Base-by-base conservation (phyloP, 768 basidiomycete genomes). In the Pseudohyphozyma bogoriensis region DNA sequence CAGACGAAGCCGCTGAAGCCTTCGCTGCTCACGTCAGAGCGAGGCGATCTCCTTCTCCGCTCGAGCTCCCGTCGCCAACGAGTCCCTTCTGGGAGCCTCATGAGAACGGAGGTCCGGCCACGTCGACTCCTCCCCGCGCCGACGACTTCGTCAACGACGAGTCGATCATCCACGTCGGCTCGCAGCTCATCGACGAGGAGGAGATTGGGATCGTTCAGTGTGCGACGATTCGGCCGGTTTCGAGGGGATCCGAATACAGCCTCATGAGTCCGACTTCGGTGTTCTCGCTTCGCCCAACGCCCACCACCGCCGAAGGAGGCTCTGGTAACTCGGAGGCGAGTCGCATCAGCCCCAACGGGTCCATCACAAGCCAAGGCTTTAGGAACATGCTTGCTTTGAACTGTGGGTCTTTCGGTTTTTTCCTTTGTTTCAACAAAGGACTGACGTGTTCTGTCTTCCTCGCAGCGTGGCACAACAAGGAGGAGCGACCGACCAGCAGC, bases 221-320 rank as follows among this genome's bases (percentile, higher is more conserved):
- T 40, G 65, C 65, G 7, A 56, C 60, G 0, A 35, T 66, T 11
- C 60, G 55, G 4, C 64, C 61, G 1, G 22, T 62, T 39, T 22
- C n/a, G 2, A 44, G 52, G 20, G 28, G 28, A 22, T 49, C 57
- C 42, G 32, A 24, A 4, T 26, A 26, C 16, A 18, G 20, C 3
- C 20, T 15, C 26, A 29, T 52, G 29, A 52, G 47, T 11, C 29
- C 51, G 42, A 35, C 40, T 1, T 33, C 32, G 26, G 36, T 24
- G 12, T 44, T 22, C 56, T 33, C 12, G 20, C 53, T 58, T 12
- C 56, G 53, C 78, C 89, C 56, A 78, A 79, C 24, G 83, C 86
- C 0, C 86, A 86, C 72, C 82, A 87, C 55, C 84, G 85, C 72
- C 77, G n/a, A n/a, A n/a, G n/a, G n/a, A n/a, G 45, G 10, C 0